phyloP scores from a whole-genome alignment of 2,329 filamentous ascomycete genomes.

The Phaeosphaeria sp. region DNA sequence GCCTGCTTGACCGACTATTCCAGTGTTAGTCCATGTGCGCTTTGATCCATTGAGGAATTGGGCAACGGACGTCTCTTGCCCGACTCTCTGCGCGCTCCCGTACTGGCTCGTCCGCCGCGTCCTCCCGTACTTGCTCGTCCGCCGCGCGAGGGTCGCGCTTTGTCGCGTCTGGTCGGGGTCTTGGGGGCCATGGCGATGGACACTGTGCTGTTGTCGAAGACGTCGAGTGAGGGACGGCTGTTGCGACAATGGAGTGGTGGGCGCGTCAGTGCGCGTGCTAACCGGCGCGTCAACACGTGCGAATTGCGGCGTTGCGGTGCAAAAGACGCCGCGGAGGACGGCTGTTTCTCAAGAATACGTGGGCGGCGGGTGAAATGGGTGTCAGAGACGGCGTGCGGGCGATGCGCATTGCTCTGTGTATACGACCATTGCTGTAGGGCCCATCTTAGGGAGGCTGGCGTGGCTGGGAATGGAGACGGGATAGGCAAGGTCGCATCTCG shows the following conservation, averaged over 20 bases:
- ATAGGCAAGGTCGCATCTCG: constrained; percentile 6
- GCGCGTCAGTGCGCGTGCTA: constrained; percentile 13
- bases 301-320: not conserved
- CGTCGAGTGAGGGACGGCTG: not conserved
- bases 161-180: constrained; percentile 33
- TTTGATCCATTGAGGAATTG: not conserved
- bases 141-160: constrained; percentile 42
- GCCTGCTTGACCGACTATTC: constrained; percentile 38
- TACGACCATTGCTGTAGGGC: constrained; percentile 6
- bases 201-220: not conserved
- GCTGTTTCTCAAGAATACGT: constrained; percentile 6
- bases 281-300: not conserved
- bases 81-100: constrained; percentile 21
- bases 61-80: constrained; percentile 27
- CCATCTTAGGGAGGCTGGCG: constrained; percentile 32
- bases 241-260: constrained; percentile 4
- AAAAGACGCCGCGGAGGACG: not conserved
- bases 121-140: constrained; percentile 23
- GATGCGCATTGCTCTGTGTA: constrained; percentile 11
- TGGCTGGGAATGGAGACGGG: constrained; percentile 25
- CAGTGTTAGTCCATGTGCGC: constrained; percentile 9
- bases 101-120: constrained; percentile 31
- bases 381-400: constrained; percentile 13
- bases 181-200: constrained; percentile 29
- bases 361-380: not conserved